Evolutionary conservation across 2,329 filamentous ascomycete species (phyloP).

Genomic region (Sarocladium strictum): DNA sequence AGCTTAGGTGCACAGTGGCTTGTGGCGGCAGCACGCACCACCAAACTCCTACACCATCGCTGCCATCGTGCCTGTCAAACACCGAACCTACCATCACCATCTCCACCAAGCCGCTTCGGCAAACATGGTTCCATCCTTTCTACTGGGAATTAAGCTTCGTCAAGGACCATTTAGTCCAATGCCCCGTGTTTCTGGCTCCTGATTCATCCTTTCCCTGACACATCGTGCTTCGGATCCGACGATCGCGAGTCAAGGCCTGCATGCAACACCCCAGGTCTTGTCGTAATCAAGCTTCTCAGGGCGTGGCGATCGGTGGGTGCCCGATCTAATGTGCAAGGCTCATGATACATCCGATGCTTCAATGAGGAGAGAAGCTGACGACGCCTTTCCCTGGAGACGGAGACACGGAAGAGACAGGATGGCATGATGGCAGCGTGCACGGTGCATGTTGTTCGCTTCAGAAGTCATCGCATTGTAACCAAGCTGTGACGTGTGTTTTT

Average conservation of each 20-base stretch:
- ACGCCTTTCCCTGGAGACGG: neutral
- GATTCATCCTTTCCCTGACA: neutral
- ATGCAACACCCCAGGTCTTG: too few relatives aligned
- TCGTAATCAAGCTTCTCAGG: conserved; percentile 1
- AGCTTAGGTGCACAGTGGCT: neutral
- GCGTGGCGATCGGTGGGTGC: neutral
- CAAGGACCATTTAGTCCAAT: neutral
- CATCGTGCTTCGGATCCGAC: neutral
- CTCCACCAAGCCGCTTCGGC: neutral
- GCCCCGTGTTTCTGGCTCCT: neutral
- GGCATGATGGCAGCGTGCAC: neutral
- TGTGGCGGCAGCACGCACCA: too few relatives aligned
- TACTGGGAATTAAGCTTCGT: neutral
- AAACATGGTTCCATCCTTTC: neutral
- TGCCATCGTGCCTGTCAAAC: neutral
- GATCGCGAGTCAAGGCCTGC: neutral
- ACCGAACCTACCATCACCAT: neutral
- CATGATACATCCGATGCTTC: conserved; percentile 1
- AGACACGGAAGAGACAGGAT: neutral
- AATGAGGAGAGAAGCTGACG: neutral
- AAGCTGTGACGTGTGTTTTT: too few relatives aligned
- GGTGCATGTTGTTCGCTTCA: neutral
- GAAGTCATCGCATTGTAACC: too few relatives aligned
- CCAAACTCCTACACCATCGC: neutral
- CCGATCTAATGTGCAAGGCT: neutral